Evolutionary conservation across 2,329 filamentous ascomycete species (phyloP).

Genomic region (Reticulascus tulasneorum): DNA sequence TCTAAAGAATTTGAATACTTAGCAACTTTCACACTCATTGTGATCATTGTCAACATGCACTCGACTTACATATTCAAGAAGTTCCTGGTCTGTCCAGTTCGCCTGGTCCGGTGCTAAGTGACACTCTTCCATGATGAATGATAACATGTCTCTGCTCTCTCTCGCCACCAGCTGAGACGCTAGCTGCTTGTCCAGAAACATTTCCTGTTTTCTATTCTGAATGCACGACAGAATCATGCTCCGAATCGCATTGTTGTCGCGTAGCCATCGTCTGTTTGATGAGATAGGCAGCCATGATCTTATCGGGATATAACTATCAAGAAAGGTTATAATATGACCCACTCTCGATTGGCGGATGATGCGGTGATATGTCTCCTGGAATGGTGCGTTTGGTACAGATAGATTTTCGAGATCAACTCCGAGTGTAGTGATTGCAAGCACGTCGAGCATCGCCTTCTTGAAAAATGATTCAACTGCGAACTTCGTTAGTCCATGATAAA

Average conservation of each 20-base stretch:
- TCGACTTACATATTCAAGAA: conserved; percentile 21
- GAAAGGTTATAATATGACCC: conserved; percentile 23
- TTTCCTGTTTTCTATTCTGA: conserved; percentile 23
- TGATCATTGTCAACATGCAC: no score
- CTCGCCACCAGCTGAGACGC: conserved; percentile 11
- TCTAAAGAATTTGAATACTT: conserved; percentile 19
- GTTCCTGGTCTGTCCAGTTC: conserved; percentile 17
- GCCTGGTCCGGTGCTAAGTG: conserved; percentile 8
- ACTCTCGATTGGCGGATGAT: conserved; percentile 24
- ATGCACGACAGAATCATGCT: conserved; percentile 23
- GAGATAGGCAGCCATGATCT: conserved; percentile 31
- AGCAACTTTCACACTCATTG: not conserved
- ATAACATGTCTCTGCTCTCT: conserved; percentile 19
- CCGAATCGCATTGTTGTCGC: conserved; percentile 27
- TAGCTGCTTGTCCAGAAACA: conserved; percentile 16
- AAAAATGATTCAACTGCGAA: conserved; percentile 21
- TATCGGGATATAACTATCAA: conserved; percentile 27
- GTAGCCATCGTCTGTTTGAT: conserved; percentile 33
- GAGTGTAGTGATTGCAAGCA: conserved; percentile 28
- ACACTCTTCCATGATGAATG: conserved; percentile 22
- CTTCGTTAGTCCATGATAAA: not conserved
- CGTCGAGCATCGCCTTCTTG: conserved; percentile 28
- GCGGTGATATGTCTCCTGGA: conserved; percentile 25
- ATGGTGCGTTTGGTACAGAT: conserved; percentile 16
- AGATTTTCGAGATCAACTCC: conserved; percentile 28